A percentile compares a stretch with the other conserved stretches of the same genome.
phyloP scores from a whole-genome alignment of 306 rosid genomes.

The Castanea mollissima region DNA sequence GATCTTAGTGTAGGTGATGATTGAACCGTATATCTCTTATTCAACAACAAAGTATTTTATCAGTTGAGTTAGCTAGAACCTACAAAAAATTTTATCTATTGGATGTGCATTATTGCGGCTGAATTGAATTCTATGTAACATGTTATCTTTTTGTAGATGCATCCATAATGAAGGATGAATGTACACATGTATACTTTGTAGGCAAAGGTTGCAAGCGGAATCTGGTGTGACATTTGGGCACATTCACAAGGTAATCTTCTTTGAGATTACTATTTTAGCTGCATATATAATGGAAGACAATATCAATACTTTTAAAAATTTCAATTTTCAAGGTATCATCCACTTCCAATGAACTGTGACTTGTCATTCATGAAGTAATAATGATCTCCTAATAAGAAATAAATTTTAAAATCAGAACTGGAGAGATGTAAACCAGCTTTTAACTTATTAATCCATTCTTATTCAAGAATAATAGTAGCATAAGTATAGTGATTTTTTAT shows the following conservation, averaged over 20 bases:
- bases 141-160: constrained; percentile 37
- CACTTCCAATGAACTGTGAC: background rate
- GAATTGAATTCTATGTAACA: background rate
- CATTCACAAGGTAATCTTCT: constrained; percentile 67
- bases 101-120: background rate
- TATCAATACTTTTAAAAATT: background rate
- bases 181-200: constrained; percentile 73
- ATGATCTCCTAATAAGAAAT: background rate
- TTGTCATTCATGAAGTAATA: background rate
- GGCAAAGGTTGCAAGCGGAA: constrained; percentile 61
- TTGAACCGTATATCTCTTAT: no score
- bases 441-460: background rate
- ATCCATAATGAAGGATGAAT: constrained; percentile 34
- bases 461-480: background rate
- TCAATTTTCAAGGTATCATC: background rate
- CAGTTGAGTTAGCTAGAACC: background rate
- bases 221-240: constrained; percentile 77
- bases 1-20: no score
- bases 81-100: background rate
- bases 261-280: constrained; percentile 11
- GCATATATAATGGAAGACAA: background rate
- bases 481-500: no score
- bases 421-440: background rate
- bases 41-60: no score
- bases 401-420: background rate